Base-by-base conservation (phyloP, 345 rosid species). In the Orychophragmus violaceus region DNA sequence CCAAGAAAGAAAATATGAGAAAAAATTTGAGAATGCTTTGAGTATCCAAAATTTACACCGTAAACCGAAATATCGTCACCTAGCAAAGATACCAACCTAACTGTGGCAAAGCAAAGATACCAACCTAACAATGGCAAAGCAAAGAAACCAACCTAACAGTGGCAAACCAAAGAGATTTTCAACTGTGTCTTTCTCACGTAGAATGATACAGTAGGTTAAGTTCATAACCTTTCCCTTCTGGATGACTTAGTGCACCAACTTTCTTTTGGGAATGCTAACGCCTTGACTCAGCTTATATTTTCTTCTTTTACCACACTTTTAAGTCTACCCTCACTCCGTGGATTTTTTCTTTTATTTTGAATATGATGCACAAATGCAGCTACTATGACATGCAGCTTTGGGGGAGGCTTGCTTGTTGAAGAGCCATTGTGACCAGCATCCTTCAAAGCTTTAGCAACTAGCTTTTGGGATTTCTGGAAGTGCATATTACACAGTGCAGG, bases 181-280 rank as follows among this genome's bases (percentile, higher is more conserved):
- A n/a, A n/a, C n/a, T n/a, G n/a, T n/a, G n/a, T n/a, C n/a, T 24
- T 51, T 64, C 50, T 52, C 45, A 41, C 45, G 2, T 41, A 41
- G 18, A n/a, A n/a, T n/a, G n/a, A n/a, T n/a, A n/a, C n/a, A 22
- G 35, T 14, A 32, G 29, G 29, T 22, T 2, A 18, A 55, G 57
- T 1, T 62, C 18, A 50, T 57, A 54, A 72, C 76, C 71, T 54
- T 39, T 66, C 16, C 51, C 17, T 67, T 60, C 41, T 44, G 63
- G 57, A 61, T n/a, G 19, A 16, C 58, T 32, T 32, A 29, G 21
- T 17, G 9, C 28, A n/a, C 25, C 0, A 52, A 2, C 5, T 27
- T 28, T 42, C 36, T 45, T 18, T 35, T 17, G 46, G 55, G 12
- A 16, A 29, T 5, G 9, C 54, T 6, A 59, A 41, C 8, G 8